Base-by-base conservation (phyloP, 2,329 filamentous ascomycete species). In the Madurella fahalii region DNA sequence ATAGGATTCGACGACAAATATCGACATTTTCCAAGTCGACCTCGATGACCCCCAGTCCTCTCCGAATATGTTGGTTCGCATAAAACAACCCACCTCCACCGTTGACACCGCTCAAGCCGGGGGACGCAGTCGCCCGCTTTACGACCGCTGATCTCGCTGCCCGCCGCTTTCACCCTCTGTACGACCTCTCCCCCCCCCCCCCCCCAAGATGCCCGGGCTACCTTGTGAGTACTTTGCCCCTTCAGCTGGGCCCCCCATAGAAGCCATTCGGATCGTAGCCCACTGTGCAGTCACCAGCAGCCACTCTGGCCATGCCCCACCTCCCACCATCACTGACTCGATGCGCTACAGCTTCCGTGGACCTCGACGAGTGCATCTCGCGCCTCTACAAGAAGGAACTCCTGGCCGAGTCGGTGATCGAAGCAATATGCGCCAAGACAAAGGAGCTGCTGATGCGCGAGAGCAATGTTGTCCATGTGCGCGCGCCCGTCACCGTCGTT, bases 371-470 rank as follows among this genome's bases (percentile, higher is more conserved):
- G 82, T 99, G 94, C 76, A 97, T 99, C 75, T 85, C 90, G 70
- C 88, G 93, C 63, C 83, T 99, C 51, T 97, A 97, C 76, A 93
- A 94, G 70, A 96, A 96, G 72, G 94, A 97, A 72, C 83, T 99
- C 57, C 84, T 99, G 56, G 74, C 94, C 66, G 94, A 99, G 74
- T 96, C 93, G 41, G 92, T 99, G 63, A 93, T 99, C 73, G 94
- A 99, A 77, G 94, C 94, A 67, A 93, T 99, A 84, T 99, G 94
- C 77, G 92, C 94, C 72, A 99, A 99, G 73, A 94, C 95, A 18
- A 99, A 99, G 71, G 94, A 99, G 77, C 80, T 99, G 64, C 82
- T 99, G 64, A 99, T 99, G 94, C 93, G 95, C 70, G 94, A 99
- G 83, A 97, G 93, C 82, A 99, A 99, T 74, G 94, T 99, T 59